Evolutionary conservation across 1,139 yeast species (phyloP).

Genomic region (Suhomyces choctaworum): DNA sequence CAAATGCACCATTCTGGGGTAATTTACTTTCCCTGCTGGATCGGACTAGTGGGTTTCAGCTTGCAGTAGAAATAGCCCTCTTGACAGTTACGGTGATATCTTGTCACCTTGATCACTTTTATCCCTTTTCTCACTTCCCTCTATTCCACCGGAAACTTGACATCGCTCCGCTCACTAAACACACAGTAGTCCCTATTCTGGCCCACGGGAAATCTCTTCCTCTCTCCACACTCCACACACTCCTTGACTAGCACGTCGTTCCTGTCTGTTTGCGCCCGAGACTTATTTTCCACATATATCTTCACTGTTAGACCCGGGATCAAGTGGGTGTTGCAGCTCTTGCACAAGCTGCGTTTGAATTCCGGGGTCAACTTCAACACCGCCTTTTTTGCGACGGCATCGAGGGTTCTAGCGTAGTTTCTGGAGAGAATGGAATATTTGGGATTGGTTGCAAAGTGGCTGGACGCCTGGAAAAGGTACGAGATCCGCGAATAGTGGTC

Average conservation of each 20-base stretch:
- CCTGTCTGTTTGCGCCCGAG: conserved; percentile 24
- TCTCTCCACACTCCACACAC: conserved; percentile 27
- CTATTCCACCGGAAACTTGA: conserved; percentile 15
- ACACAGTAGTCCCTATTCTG: conserved; percentile 28
- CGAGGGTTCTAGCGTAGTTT: conserved; percentile 47
- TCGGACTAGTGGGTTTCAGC: too few relatives aligned
- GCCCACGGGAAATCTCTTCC: conserved; percentile 40
- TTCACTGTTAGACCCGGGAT: conserved; percentile 48
- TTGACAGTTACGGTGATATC: background rate
- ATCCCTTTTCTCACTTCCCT: background rate
- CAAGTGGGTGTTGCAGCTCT: conserved; percentile 51
- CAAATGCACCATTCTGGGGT: too few relatives aligned
- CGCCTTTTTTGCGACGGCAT: conserved; percentile 58
- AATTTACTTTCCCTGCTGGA: too few relatives aligned
- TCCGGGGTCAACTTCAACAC: conserved; percentile 62
- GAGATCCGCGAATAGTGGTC: conserved; percentile 63
- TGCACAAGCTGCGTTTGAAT: conserved; percentile 63
- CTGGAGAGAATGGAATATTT: conserved; percentile 44
- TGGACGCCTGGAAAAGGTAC: conserved; percentile 55
- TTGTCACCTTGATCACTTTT: background rate
- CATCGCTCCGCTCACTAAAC: conserved; percentile 31
- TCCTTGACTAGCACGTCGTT: conserved; percentile 35
- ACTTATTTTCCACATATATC: conserved; percentile 30
- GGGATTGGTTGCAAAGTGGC: conserved; percentile 23
- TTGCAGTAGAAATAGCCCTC: too few relatives aligned